phyloP scores from a whole-genome alignment of 768 basidiomycete species.

The Amanita molliuscula region DNA sequence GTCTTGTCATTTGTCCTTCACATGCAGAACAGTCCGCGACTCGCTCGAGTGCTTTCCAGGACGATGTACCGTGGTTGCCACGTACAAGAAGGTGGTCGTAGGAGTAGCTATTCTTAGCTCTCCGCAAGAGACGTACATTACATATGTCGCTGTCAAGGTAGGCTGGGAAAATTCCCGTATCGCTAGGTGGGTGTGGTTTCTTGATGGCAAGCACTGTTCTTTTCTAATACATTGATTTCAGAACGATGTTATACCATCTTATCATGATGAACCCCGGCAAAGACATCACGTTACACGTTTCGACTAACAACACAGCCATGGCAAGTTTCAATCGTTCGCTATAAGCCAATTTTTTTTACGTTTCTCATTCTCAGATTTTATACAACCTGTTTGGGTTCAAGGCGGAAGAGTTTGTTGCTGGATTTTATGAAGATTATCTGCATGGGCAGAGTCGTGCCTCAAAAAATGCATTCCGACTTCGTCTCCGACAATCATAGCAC shows the following conservation, averaged over 20 bases:
- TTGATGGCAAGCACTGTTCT: slow-evolving; percentile 6
- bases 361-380: slow-evolving; percentile 35
- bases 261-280: slow-evolving; percentile 60
- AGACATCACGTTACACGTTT: slow-evolving; percentile 78
- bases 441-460: slow-evolving; percentile 58
- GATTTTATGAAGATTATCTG: slow-evolving; percentile 77
- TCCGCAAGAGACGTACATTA: slow-evolving; percentile 75
- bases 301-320: slow-evolving; percentile 74
- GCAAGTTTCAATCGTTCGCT: slow-evolving; percentile 22
- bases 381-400: slow-evolving; percentile 88
- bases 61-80: slow-evolving; percentile 65
- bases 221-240: slow-evolving; percentile 16
- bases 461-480: slow-evolving; percentile 72
- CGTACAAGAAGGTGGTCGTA: slow-evolving; percentile 60
- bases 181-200: slow-evolving; percentile 40
- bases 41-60: slow-evolving; percentile 61
- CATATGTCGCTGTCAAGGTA: slow-evolving; percentile 66
- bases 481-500: slow-evolving; percentile 41
- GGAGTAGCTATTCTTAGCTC: slow-evolving; percentile 70
- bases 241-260: slow-evolving; percentile 71
- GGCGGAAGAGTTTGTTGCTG: slow-evolving; percentile 73
- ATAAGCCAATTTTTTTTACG: not conserved
- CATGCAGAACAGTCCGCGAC: slow-evolving; percentile 43
- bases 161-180: slow-evolving; percentile 79
- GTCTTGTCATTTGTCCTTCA: slow-evolving; percentile 3